These are phyloP conservation scores for Ascochyta lentis DNA, from an alignment of 2,329 filamentous ascomycete genomes.

Conservation along the genomic window DNA sequence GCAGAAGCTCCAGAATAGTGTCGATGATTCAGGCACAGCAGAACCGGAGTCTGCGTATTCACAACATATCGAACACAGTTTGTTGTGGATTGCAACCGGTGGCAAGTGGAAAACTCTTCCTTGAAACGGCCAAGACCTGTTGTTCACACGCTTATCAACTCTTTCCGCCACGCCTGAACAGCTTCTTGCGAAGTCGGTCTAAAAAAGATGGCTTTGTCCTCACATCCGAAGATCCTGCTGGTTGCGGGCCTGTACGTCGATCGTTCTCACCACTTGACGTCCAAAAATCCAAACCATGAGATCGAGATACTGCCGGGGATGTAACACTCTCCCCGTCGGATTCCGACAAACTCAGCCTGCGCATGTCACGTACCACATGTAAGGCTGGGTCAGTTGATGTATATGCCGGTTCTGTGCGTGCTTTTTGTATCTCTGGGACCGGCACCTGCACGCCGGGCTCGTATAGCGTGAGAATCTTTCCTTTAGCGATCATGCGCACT, in stretches of 20 bases:
- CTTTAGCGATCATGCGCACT: constrained; percentile 34
- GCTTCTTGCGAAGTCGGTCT: background rate
- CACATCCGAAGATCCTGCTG: constrained; percentile 15
- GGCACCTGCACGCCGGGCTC: constrained; percentile 32
- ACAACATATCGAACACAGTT: constrained; percentile 13
- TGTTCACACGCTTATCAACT: background rate
- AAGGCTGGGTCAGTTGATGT: constrained; percentile 1
- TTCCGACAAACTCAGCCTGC: background rate
- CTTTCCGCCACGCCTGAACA: background rate
- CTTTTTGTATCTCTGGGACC: background rate
- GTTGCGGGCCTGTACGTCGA: background rate
- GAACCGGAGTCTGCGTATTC: constrained; percentile 2
- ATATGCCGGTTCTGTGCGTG: constrained; percentile 1
- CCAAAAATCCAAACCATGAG: constrained; percentile 13
- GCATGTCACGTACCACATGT: background rate
- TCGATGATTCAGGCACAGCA: constrained; percentile 7
- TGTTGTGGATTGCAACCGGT: constrained; percentile 25
- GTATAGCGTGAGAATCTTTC: constrained; percentile 37
- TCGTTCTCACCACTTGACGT: background rate
- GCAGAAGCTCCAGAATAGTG: constrained; percentile 15
- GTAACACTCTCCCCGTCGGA: background rate
- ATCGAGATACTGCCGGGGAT: background rate
- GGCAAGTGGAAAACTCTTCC: constrained; percentile 1
- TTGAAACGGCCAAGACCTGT: background rate
- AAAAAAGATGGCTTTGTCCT: constrained; percentile 3